phyloP scores from a whole-genome alignment of 768 basidiomycete species.

The Phlebiopsis gigantea region DNA sequence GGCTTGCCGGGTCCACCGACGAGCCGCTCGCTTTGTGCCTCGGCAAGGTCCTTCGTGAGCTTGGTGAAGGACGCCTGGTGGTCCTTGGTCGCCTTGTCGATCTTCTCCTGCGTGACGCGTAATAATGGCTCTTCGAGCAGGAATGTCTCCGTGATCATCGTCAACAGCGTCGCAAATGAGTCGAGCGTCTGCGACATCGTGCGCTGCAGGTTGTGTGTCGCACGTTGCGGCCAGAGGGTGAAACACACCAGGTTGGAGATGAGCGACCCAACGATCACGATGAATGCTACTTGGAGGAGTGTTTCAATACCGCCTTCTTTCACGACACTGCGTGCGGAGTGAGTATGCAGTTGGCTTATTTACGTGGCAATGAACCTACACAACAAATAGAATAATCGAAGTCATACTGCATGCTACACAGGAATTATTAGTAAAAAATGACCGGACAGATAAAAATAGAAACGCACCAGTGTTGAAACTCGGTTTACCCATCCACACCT shows the following conservation, averaged over 20 bases:
- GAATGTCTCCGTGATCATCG: constrained; percentile 79
- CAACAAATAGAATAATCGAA: constrained; percentile 76
- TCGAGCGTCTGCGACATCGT: constrained; percentile 84
- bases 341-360: not conserved
- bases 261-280: constrained; percentile 64
- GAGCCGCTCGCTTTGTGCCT: constrained; percentile 85
- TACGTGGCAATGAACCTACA: constrained; percentile 45
- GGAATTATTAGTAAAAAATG: no score
- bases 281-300: constrained; percentile 68
- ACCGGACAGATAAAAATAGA: no score
- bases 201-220: constrained; percentile 73
- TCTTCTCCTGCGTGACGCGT: constrained; percentile 50
- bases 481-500: constrained; percentile 85
- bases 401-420: constrained; percentile 76
- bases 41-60: constrained; percentile 78
- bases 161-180: constrained; percentile 83
- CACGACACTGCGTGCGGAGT: constrained; percentile 52
- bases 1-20: constrained; percentile 23
- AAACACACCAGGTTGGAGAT: constrained; percentile 86
- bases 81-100: constrained; percentile 75
- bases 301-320: constrained; percentile 83
- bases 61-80: constrained; percentile 90
- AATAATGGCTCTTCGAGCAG: constrained; percentile 67
- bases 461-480: constrained; percentile 82
- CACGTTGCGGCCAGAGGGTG: constrained; percentile 78